Conservation (phyloP, 192 early-diverging fungal species). For the Allomyces macrogynus region DNA sequence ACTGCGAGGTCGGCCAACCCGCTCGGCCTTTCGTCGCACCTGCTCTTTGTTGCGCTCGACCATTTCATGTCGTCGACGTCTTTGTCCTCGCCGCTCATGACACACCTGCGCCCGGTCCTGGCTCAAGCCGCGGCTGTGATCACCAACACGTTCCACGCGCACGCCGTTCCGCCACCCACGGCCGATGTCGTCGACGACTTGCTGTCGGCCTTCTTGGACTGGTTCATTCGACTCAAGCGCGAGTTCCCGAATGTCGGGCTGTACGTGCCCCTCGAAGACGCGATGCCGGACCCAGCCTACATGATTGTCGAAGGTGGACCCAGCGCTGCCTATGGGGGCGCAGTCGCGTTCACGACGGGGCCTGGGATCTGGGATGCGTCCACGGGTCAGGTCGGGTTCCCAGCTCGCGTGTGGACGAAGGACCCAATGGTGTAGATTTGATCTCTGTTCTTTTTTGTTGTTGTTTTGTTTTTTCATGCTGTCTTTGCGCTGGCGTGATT, state of each 20-base stretch:
- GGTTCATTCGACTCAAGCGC: not conserved
- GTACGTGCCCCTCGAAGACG: not conserved
- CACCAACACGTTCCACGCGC: not conserved
- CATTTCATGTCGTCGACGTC: not conserved
- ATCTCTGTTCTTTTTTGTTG: too few relatives aligned
- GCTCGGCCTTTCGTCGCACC: not conserved
- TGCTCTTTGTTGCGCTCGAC: not conserved
- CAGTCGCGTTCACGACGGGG: not conserved
- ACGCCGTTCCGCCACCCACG: not conserved
- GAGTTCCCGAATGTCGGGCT: not conserved
- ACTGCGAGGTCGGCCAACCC: not conserved
- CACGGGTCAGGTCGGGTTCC: not conserved
- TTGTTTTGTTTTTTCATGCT: too few relatives aligned
- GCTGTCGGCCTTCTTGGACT: not conserved
- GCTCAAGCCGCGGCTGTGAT: not conserved
- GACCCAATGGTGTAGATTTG: too few relatives aligned
- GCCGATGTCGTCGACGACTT: not conserved
- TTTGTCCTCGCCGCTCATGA: not conserved
- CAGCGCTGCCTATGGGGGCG: not conserved
- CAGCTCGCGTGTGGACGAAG: not conserved
- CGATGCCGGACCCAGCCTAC: not conserved
- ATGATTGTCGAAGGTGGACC: not conserved
- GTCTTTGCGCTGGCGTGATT: too few relatives aligned
- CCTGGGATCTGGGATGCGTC: not conserved
- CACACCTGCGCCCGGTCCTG: not conserved